Percentiles rank a stretch among this genome's conserved stretches.
phyloP scores from a whole-genome alignment of 2,329 filamentous ascomycete species.

The Apiospora aurea region DNA sequence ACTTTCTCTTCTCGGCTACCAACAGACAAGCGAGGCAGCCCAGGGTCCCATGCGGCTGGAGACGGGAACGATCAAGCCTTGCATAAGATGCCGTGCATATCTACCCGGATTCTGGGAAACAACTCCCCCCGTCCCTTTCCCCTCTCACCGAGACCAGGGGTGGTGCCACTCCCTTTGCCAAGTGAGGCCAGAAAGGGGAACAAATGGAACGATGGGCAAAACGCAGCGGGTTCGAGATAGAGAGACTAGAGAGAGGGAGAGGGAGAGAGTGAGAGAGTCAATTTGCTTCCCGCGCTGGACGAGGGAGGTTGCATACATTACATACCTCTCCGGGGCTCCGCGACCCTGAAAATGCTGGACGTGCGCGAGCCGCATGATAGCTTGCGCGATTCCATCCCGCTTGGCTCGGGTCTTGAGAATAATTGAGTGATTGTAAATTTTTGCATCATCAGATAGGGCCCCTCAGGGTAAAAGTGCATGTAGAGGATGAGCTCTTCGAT shows the following conservation, averaged over 20 bases:
- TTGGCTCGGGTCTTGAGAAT: neutral
- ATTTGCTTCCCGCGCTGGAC: neutral
- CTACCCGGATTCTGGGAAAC: neutral
- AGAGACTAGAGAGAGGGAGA: neutral
- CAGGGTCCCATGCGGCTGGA: neutral
- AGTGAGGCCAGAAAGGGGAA: neutral
- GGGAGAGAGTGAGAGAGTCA: neutral
- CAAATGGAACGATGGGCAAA: neutral
- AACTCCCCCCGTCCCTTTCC: neutral
- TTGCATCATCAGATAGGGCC: no score
- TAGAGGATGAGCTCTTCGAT: neutral
- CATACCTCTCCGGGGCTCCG: neutral
- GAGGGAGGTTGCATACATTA: neutral
- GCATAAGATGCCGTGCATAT: neutral
- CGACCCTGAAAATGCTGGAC: neutral
- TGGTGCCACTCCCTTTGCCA: neutral
- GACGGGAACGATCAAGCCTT: neutral
- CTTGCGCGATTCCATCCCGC: neutral
- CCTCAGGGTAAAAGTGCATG: no score
- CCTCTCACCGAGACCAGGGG: neutral
- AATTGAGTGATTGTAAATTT: no score
- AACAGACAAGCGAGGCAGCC: neutral
- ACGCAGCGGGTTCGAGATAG: constrained; percentile 3
- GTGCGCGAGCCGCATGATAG: neutral
- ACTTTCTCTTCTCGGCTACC: neutral